phyloP scores from a whole-genome alignment of 768 basidiomycete genomes.

The Phanerochaete carnosa region DNA sequence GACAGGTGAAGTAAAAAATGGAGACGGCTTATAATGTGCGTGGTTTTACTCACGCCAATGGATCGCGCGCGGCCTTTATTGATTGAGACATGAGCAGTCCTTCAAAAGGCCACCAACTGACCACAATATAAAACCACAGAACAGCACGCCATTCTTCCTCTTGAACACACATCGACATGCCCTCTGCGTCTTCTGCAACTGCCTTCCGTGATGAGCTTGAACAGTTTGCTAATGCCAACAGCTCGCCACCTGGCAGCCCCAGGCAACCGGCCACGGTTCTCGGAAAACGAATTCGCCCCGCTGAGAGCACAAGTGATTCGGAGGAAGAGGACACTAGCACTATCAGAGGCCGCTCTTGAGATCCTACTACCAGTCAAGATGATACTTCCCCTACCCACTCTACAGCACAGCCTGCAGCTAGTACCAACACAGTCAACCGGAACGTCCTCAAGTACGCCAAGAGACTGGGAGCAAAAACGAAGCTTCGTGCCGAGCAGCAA shows the following conservation, averaged over 20 bases:
- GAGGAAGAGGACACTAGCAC: not conserved
- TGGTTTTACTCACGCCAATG: too few species aligned
- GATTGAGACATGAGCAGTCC: too few species aligned
- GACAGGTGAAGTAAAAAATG: too few species aligned
- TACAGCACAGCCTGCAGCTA: too few species aligned
- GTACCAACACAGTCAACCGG: not conserved
- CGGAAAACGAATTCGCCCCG: not conserved
- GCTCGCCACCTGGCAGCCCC: not conserved
- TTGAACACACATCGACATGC: not conserved
- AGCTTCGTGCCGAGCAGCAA: not conserved
- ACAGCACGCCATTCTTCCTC: not conserved
- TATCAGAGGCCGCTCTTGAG: too few species aligned
- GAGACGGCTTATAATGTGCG: too few species aligned
- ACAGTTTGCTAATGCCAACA: not conserved
- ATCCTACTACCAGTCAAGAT: not conserved
- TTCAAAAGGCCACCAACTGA: too few species aligned
- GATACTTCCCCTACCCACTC: not conserved
- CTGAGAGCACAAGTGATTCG: not conserved
- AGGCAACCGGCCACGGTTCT: not conserved
- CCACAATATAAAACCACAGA: too few species aligned
- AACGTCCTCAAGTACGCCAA: not conserved
- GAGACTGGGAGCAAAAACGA: not conserved
- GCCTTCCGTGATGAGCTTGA: not conserved
- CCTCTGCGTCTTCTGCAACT: too few species aligned
- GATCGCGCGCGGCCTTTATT: too few species aligned